A percentile compares a stretch with the other conserved stretches of the same genome.
phyloP scores from a whole-genome alignment of 768 basidiomycete species.

The Lentinula raphanica region DNA sequence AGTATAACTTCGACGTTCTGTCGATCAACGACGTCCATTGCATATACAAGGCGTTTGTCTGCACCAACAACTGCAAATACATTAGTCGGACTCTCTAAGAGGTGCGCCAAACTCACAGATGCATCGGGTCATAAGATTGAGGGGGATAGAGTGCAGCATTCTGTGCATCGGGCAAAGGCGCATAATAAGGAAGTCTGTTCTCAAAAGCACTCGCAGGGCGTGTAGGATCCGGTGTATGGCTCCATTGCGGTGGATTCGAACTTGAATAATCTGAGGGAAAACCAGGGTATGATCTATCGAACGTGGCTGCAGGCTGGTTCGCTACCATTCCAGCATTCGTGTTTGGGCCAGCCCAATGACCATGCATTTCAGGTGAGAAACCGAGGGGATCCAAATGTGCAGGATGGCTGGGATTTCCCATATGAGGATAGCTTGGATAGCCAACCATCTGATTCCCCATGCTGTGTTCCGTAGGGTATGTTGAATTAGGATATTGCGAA shows the following conservation, averaged over 20 bases:
- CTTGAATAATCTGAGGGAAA: neutral
- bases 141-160: neutral
- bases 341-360: neutral
- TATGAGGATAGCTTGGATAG: neutral
- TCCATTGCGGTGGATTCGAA: neutral
- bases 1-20: neutral
- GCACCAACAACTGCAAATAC: constrained; percentile 1
- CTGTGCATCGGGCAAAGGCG: neutral
- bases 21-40: neutral
- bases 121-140: neutral
- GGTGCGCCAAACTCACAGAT: neutral
- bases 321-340: neutral
- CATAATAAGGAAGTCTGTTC: neutral
- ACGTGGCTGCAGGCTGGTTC: neutral
- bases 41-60: neutral
- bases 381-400: neutral
- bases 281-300: neutral
- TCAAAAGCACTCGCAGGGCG: neutral
- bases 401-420: neutral
- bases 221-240: neutral
- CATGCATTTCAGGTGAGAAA: neutral
- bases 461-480: neutral
- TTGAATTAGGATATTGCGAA: neutral
- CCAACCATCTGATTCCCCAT: neutral
- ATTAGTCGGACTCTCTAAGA: neutral